Evolutionary conservation across 192 early-diverging fungal genomes (phyloP).

Genomic region (Paraglomus occultum): DNA sequence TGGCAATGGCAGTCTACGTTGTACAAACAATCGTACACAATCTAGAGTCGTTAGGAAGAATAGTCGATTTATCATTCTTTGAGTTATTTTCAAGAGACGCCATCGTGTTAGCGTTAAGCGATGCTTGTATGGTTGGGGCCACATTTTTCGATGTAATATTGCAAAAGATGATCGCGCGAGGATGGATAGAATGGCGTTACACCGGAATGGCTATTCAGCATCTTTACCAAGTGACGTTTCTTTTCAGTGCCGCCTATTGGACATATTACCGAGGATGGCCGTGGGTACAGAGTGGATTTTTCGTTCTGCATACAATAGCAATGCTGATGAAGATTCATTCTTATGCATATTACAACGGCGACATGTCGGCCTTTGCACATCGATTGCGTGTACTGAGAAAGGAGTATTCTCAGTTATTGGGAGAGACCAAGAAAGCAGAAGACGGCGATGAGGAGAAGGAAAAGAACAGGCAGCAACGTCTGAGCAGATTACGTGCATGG

Average conservation of each 20-base stretch:
- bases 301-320: constrained; percentile 81
- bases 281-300: constrained; percentile 88
- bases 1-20: constrained; percentile 71
- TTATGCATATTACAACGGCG: constrained; percentile 81
- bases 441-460: not conserved
- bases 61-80: constrained; percentile 46
- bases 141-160: constrained; percentile 64
- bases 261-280: constrained; percentile 68
- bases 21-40: constrained; percentile 58
- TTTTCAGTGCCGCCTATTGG: constrained; percentile 60
- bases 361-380: constrained; percentile 53
- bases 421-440: constrained; percentile 31
- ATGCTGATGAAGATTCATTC: constrained; percentile 98
- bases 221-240: constrained; percentile 53
- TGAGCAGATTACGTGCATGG: constrained; percentile 32
- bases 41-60: constrained; percentile 52
- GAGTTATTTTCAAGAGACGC: constrained; percentile 62
- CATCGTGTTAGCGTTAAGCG: constrained; percentile 65
- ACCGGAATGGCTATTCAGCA: constrained; percentile 59
- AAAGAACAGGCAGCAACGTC: not conserved
- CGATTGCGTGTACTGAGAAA: constrained; percentile 38
- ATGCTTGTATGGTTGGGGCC: constrained; percentile 64
- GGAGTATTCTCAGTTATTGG: constrained; percentile 31
- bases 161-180: constrained; percentile 52
- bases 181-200: constrained; percentile 49